A percentile compares a stretch with the other conserved stretches of the same genome.
These are phyloP conservation scores for Casuarina cunninghamiana DNA, from an alignment of 306 rosid genomes.

Conservation along the genomic window DNA sequence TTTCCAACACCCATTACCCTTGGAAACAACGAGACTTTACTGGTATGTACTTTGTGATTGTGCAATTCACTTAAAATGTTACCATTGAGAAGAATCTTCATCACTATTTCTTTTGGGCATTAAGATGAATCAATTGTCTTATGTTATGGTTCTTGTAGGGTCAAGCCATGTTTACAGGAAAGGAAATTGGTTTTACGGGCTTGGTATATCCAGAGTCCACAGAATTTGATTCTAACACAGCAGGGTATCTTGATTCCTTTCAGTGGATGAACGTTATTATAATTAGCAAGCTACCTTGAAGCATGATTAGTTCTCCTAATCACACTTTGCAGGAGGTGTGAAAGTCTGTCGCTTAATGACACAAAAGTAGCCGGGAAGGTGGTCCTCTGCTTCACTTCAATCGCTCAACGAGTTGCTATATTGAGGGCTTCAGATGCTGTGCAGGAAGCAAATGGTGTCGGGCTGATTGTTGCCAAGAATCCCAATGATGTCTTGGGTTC, in stretches of 20 bases:
- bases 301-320: background rate
- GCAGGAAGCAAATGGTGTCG: slow-evolving; percentile 38
- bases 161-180: slow-evolving; percentile 36
- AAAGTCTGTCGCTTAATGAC: slow-evolving; percentile 17
- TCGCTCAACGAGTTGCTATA: background rate
- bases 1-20: slow-evolving; percentile 44
- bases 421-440: slow-evolving; percentile 5
- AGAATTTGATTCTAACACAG: slow-evolving; percentile 7
- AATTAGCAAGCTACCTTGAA: background rate
- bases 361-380: slow-evolving; percentile 30
- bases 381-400: slow-evolving; percentile 44
- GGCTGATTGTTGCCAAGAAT: slow-evolving; percentile 31
- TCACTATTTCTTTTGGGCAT: background rate
- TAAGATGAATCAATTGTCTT: background rate
- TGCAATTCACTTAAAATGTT: background rate
- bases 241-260: slow-evolving; percentile 13
- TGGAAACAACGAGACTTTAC: slow-evolving; percentile 41
- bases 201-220: slow-evolving; percentile 40
- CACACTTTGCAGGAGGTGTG: background rate
- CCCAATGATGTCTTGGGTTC: slow-evolving; percentile 21
- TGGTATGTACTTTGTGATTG: slow-evolving; percentile 24
- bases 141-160: slow-evolving; percentile 29
- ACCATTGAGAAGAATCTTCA: background rate
- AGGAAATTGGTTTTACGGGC: slow-evolving; percentile 32
- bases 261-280: background rate